A percentile compares a stretch with the other conserved stretches of the same genome.
These are phyloP conservation scores for Euphrasia arctica DNA, from an alignment of 305 asterid genomes.

Conservation along the genomic window DNA sequence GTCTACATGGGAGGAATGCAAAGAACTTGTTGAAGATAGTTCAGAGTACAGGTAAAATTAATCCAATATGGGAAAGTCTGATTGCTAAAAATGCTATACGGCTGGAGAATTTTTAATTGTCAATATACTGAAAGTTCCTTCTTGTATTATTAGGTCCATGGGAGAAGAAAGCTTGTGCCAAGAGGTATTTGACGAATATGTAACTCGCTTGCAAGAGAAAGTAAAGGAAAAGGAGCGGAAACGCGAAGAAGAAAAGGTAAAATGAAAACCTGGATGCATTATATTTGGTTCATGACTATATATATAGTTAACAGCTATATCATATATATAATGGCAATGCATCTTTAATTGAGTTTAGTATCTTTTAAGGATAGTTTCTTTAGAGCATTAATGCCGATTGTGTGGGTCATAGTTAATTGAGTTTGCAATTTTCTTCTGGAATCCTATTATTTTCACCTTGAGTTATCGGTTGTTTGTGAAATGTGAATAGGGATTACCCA, in stretches of 20 bases:
- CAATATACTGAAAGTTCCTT: conserved; percentile 18
- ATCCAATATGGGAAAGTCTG: conserved; percentile 22
- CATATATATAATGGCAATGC: background rate
- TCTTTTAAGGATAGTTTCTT: background rate
- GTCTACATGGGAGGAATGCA: conserved; percentile 88
- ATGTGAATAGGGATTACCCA: background rate
- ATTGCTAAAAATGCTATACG: conserved; percentile 8
- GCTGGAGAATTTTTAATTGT: conserved; percentile 16
- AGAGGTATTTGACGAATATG: conserved; percentile 75
- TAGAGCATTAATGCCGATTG: background rate
- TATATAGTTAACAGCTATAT: no score
- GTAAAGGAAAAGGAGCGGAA: conserved; percentile 84
- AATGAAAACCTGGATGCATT: conserved; percentile 9
- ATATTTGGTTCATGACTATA: background rate
- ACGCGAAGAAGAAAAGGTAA: conserved; percentile 94
- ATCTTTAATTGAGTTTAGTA: background rate
- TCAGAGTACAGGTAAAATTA: conserved; percentile 71
- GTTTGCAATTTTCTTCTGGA: background rate
- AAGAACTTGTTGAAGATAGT: conserved; percentile 71
- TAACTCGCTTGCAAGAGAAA: conserved; percentile 79
- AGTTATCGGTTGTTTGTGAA: background rate
- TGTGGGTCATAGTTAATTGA: background rate
- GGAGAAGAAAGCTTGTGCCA: conserved; percentile 76
- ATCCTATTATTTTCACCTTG: background rate
- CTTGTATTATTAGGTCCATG: conserved; percentile 49